Base-by-base conservation (phyloP, 371 early-diverging fungal species). In the Mortierella sp. region DNA sequence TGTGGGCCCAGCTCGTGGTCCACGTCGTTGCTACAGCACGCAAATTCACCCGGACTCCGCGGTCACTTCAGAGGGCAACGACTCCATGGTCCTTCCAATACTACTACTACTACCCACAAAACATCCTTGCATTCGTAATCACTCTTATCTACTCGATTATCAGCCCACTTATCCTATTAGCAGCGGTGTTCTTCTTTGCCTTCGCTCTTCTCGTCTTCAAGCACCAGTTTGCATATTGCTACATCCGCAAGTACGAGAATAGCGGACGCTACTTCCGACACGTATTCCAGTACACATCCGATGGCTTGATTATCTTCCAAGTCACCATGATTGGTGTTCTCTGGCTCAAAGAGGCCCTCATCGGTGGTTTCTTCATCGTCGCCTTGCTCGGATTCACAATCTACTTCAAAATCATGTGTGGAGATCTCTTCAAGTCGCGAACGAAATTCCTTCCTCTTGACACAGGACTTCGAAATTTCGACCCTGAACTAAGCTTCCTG, bases 91-190 rank as follows among this genome's bases (percentile, higher is more conserved):
- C 84, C 1, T 91, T 93, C 50, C 90, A 89, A 29, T 94, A 83
- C 72, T 91, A 90, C 58, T 91, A 90, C 45, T 91, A 92, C 48
- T 76, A 76, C 54, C 77, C 77, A 17, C 77, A 76, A 25, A 64
- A 57, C 49, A 76, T 76, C 40, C 81, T 96, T 10, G 84, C 96
- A 14, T 86, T 95, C 50, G 92, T 92, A 16, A 92, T 96, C 49
- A 89, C 93, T 16, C 49, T 95, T 39, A 90, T 92, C 0, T 97
- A 97, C 74, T 90, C 94, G 21, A 86, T 90, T 22, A 93, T 96
- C 37, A 90, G 90, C 46, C 98, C 98, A 0, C 76, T 96, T 5
- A 91, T 96, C 27, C 81, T 96, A 14, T 72, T 92, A 5, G 91
- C 95, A 51, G 91, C 91, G 13, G 64, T 91, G 5, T 63, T 92